Evolutionary conservation across 2,329 filamentous ascomycete species (phyloP), one percentile per base, ranked within the genome.

Genomic region (Cordyceps tenuipes): DNA sequence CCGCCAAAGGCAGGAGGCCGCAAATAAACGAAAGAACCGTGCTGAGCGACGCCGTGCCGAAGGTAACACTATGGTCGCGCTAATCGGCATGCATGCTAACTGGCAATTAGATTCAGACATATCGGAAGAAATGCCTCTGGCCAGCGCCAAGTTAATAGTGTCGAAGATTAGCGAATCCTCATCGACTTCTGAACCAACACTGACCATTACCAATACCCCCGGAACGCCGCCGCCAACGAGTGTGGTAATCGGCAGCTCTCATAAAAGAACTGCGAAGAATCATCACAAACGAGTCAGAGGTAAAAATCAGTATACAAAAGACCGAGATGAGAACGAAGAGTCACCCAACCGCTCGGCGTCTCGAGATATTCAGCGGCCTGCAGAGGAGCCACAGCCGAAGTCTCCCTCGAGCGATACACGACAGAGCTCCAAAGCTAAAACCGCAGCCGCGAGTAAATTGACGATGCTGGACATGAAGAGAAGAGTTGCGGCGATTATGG

Each of bases 391-490:
- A 19, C 71, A 77, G 62, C 68, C 67, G 60, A 81, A 71, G 62
- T 65, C 63, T 53, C 65, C 63, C 3, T 54, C 73, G 34, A 70
- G 75, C 50, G 79, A 84, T 51, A 73, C 78, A 65, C 87, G 86
- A 64, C 78, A 82, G 51, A 68, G 70, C 66, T 76, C 77, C 61
- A 85, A 83, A 67, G 74, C 76, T 36, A 82, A 82, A 66, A 72
- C 68, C 3, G 66, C 76, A 61, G 77, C 78, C 54, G 82, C 81
- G 71, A 85, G 82, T 65, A 91, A 89, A 71, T 83, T 91, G 61
- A 92, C 86, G 31, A 89, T 95, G 86, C 87, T 87, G 62, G 91
- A 96, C 69, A 91, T 96, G 84, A 90, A 89, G 74, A 85, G 89
- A 64, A 87, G 91, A 10, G 90, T 92, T 6, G 84, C 89, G 4